phyloP scores from a whole-genome alignment of 306 rosid species.

The Vicia villosa region DNA sequence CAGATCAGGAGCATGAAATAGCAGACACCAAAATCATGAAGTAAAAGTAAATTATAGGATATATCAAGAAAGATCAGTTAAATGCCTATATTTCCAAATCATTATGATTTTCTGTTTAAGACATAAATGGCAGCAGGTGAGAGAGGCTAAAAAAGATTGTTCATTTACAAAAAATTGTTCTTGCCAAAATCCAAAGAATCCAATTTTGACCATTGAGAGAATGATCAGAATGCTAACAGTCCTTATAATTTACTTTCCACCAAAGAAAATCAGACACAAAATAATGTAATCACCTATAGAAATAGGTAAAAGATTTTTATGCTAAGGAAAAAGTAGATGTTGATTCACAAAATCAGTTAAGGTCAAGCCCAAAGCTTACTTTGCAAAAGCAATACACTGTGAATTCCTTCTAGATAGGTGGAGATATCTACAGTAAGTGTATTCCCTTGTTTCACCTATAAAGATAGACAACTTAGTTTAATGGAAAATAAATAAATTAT shows the following conservation, averaged over 20 bases:
- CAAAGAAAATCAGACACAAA: slow-evolving; percentile 39
- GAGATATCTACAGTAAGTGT: slow-evolving; percentile 53
- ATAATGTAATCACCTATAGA: slow-evolving; percentile 23
- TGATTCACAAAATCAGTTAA: slow-evolving; percentile 30
- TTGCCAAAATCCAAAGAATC: slow-evolving; percentile 27
- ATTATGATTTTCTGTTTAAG: slow-evolving; percentile 15
- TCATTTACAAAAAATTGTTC: slow-evolving; percentile 6
- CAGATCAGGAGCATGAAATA: slow-evolving; percentile 33
- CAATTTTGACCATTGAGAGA: slow-evolving; percentile 28
- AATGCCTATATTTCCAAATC: slow-evolving; percentile 23
- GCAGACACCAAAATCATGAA: slow-evolving; percentile 37
- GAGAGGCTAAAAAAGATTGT: slow-evolving; percentile 16
- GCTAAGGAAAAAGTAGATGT: slow-evolving; percentile 34
- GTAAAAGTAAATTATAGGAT: slow-evolving; percentile 30
- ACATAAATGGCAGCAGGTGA: not conserved
- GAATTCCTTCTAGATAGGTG: slow-evolving; percentile 85
- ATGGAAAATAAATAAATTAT: slow-evolving; percentile 26
- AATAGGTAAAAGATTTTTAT: slow-evolving; percentile 20
- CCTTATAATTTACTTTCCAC: slow-evolving; percentile 22
- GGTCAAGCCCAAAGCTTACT: slow-evolving; percentile 57
- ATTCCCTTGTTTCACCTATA: slow-evolving; percentile 68
- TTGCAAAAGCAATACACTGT: slow-evolving; percentile 66
- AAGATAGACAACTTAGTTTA: slow-evolving; percentile 36
- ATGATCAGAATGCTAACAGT: slow-evolving; percentile 21
- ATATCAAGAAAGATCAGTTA: slow-evolving; percentile 14